Evolutionary conservation across 768 basidiomycete genomes (phyloP).

Genomic region (Russula lepida): DNA sequence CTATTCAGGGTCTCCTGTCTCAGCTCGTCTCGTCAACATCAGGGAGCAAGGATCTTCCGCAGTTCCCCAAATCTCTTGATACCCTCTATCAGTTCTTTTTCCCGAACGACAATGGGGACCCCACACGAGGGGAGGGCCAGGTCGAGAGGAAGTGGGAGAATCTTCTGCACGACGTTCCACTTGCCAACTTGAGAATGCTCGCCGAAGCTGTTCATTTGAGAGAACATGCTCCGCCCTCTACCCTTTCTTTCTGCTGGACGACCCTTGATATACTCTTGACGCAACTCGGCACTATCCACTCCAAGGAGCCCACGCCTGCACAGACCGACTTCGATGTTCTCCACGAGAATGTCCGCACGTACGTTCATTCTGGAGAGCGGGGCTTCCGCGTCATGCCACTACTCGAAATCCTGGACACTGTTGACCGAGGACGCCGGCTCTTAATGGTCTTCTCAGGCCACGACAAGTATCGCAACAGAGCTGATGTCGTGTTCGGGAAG

Average conservation of each 20-base stretch:
- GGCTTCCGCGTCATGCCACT: constrained; percentile 4
- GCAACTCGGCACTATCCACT: background rate
- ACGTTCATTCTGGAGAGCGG: background rate
- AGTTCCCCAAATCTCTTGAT: background rate
- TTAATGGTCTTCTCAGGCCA: background rate
- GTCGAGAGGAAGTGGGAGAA: background rate
- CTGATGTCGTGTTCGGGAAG: background rate
- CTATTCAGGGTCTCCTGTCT: background rate
- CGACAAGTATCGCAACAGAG: background rate
- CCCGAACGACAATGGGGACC: background rate
- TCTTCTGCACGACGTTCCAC: constrained; percentile 3
- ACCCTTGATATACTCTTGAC: constrained; percentile 1
- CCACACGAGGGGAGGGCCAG: too few species aligned
- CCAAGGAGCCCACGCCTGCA: background rate
- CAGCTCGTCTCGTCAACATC: background rate
- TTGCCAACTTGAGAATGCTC: constrained; percentile 1
- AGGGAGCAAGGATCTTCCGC: background rate
- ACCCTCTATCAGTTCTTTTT: background rate
- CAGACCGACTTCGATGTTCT: background rate
- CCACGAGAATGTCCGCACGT: background rate
- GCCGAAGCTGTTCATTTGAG: background rate
- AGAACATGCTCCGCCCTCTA: background rate
- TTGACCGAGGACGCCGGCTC: background rate
- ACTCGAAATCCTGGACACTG: constrained; percentile 2
- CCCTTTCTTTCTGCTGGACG: constrained; percentile 8